Evolutionary conservation across 108 stramenopile genomes (phyloP).

Genomic region (Asterionellopsis glacialis): DNA sequence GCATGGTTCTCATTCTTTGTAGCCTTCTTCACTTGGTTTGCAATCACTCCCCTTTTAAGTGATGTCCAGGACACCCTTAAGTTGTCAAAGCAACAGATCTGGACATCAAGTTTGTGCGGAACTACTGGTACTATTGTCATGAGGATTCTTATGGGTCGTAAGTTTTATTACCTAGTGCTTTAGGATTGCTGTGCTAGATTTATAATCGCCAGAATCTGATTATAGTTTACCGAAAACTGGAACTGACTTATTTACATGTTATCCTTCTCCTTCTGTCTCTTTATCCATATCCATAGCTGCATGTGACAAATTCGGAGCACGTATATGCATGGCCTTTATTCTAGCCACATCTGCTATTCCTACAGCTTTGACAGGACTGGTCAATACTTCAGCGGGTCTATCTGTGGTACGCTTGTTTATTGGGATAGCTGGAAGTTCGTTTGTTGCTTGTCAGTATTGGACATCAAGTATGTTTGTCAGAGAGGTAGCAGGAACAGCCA

Average conservation of each 20-base stretch:
- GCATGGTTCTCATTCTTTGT: slow-evolving; percentile 48
- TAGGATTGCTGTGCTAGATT: slow-evolving; percentile 51
- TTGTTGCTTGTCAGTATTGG: slow-evolving; percentile 93
- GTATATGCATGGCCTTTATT: slow-evolving; percentile 33
- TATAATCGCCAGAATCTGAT: too few species aligned
- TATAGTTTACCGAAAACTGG: too few species aligned
- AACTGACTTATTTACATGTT: too few species aligned
- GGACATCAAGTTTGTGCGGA: slow-evolving; percentile 48
- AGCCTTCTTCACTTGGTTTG: slow-evolving; percentile 10
- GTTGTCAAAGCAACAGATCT: slow-evolving; percentile 53
- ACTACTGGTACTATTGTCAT: slow-evolving; percentile 52
- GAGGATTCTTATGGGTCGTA: slow-evolving; percentile 59
- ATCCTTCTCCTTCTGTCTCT: too few species aligned
- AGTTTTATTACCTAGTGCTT: too few species aligned
- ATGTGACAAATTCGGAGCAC: slow-evolving; percentile 72
- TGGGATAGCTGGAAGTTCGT: slow-evolving; percentile 80
- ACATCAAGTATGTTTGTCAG: slow-evolving; percentile 80
- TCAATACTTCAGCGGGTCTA: slow-evolving; percentile 65
- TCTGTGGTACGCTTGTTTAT: slow-evolving; percentile 70
- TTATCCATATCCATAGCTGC: slow-evolving; percentile 61
- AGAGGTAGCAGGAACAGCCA: slow-evolving; percentile 86
- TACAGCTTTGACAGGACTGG: slow-evolving; percentile 71
- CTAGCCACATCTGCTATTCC: slow-evolving; percentile 62
- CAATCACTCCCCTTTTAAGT: slow-evolving; percentile 34
- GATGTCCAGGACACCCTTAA: slow-evolving; percentile 49